These are phyloP conservation scores for Plantago lanceolata DNA, from an alignment of 305 asterid species.

Conservation along the genomic window DNA sequence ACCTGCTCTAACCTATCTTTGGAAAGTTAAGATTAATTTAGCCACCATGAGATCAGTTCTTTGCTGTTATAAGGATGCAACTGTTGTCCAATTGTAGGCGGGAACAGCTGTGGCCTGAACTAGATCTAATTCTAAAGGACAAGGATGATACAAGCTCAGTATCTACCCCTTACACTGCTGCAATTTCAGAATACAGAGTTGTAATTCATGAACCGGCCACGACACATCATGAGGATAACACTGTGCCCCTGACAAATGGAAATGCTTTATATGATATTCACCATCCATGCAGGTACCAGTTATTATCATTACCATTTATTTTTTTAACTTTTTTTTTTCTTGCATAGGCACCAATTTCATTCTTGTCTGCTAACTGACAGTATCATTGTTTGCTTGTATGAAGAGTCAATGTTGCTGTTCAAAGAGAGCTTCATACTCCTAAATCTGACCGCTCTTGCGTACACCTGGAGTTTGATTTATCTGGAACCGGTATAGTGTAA, in stretches of 20 bases:
- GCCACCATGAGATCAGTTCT: not conserved
- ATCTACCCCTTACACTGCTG: slow-evolving; percentile 72
- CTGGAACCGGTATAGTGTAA: slow-evolving; percentile 62
- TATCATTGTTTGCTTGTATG: slow-evolving; percentile 18
- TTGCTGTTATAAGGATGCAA: slow-evolving; percentile 17
- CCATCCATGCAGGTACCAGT: slow-evolving; percentile 73
- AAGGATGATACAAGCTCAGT: slow-evolving; percentile 48
- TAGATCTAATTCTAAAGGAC: slow-evolving; percentile 53
- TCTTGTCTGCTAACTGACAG: slow-evolving; percentile 20
- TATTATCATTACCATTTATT: not conserved
- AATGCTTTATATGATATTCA: slow-evolving; percentile 58
- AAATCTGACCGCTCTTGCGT: slow-evolving; percentile 81
- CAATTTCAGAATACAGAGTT: slow-evolving; percentile 59
- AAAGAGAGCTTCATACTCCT: slow-evolving; percentile 62
- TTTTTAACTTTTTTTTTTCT: not conserved
- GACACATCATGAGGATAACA: slow-evolving; percentile 34
- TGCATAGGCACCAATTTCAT: slow-evolving; percentile 6
- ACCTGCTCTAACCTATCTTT: not conserved
- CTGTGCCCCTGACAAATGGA: slow-evolving; percentile 43
- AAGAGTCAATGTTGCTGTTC: slow-evolving; percentile 71
- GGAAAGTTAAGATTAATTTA: not conserved
- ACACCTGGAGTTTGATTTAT: slow-evolving; percentile 69
- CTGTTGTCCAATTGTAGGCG: slow-evolving; percentile 39
- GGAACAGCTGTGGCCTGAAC: slow-evolving; percentile 67
- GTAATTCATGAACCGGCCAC: slow-evolving; percentile 43